Evolutionary conservation across 1,284 basidiomycete genomes (phyloP), one percentile per base, ranked within the genome.

Genomic region (Cutaneotrichosporon arboriforme): DNA sequence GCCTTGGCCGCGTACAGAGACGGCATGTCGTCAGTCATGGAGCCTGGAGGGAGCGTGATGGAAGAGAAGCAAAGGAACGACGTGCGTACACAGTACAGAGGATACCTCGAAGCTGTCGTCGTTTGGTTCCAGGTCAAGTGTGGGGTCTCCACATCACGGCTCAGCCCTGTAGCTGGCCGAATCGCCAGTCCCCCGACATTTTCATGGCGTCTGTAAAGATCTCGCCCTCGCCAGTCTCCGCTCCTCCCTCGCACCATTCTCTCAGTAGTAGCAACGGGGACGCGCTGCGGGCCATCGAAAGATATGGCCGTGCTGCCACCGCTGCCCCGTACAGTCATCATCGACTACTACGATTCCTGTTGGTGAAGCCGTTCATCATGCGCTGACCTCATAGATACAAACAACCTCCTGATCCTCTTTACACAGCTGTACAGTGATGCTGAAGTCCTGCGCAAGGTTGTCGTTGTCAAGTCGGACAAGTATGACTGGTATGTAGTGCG

Each of bases 271-370:
- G 10, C 26, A 31, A 31, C 26, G 10, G 26, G 7, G 26, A 5
- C 26, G 26, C 10, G 26, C 26, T 10, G 10, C 5, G 26, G 10
- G 26, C 26, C 26, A 31, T 31, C 10, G 7, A 31, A 7, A 38
- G 13, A 14, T 12, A 42, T 39, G 23, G 23, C 21, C 15, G 13
- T 20, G 9, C 31, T 54, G 1, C 63, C 65, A 1, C 66, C 70
- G 3, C 65, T 76, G 14, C 74, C 75, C 2, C 54, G 74, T 21
- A 73, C 70, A 2, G 60, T 75, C 43, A 73, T 77, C 17, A 52
- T 77, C 48, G 75, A 77, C 56, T 77, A 73, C 54, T 76, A 76
- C 44, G 75, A 77, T 51, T 75, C 73, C 0, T 77, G 72, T 72
- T n/a, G n/a, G n/a, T n/a, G n/a, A 49, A 55, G 71, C 52, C 21